phyloP scores from a whole-genome alignment of 1,284 basidiomycete species.

The Ustilago curta region DNA sequence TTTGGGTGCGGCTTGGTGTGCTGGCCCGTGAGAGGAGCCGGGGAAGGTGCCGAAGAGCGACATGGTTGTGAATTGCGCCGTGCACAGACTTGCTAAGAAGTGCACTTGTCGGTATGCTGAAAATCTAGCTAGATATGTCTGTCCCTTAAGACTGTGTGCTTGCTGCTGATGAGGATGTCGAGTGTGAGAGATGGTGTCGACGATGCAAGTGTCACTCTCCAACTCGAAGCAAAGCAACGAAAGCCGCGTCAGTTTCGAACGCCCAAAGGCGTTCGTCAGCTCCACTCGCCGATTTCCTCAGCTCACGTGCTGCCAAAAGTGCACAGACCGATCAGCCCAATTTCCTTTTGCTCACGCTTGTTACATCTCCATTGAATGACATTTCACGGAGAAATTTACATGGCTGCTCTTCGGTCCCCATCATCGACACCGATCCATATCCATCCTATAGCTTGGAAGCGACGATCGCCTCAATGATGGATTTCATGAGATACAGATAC shows the following conservation, averaged over 20 bases:
- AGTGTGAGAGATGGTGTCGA: conserved; percentile 11
- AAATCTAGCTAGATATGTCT: not conserved
- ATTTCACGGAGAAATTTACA: not conserved
- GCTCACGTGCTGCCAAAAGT: conserved; percentile 27
- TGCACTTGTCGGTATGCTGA: not conserved
- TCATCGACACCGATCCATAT: not conserved
- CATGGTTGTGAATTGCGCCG: conserved; percentile 21
- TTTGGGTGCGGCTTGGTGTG: conserved; percentile 27
- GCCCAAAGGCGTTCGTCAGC: conserved; percentile 38
- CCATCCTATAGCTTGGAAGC: conserved; percentile 16
- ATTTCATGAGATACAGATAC: conserved; percentile 38
- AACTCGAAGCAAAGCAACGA: not conserved
- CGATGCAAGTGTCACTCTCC: conserved; percentile 25
- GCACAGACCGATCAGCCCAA: conserved; percentile 53
- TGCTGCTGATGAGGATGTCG: conserved; percentile 2
- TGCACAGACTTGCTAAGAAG: no score
- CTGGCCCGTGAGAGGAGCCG: conserved; percentile 40
- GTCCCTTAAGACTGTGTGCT: not conserved
- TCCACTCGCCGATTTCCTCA: conserved; percentile 25
- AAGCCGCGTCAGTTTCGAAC: conserved; percentile 27
- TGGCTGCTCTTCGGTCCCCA: not conserved
- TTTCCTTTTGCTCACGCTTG: not conserved
- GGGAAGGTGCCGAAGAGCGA: conserved; percentile 50
- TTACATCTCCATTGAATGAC: conserved; percentile 13
- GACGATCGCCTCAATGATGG: conserved; percentile 31